Evolutionary conservation across 225 moss, liverwort and hornwort species (phyloP), one percentile per base, ranked within the genome.

Genomic region (Ulota crispa): DNA sequence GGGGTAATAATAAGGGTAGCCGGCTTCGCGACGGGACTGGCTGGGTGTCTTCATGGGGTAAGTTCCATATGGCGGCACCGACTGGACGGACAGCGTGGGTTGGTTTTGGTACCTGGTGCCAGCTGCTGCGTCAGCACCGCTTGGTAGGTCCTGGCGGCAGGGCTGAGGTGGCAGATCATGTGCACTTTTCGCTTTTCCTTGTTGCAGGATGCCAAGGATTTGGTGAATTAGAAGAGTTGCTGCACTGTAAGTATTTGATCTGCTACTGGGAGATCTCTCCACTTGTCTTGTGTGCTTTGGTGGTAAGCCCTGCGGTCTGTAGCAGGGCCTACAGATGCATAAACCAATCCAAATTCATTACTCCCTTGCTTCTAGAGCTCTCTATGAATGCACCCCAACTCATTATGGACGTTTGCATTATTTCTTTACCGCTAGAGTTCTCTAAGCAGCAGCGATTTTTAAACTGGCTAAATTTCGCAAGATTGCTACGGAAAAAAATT

Each of bases 1-100:
- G n/a, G 8, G 30, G 59, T 18, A 43, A 32, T 61, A 64, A 14
- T 53, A 65, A 43, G 69, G 82, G 26, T 8, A 21, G 75, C 32
- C 82, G 68, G 60, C 76, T 82, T 66, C 66, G 43, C 55, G 73
- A 81, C 73, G 28, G 34, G 80, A 80, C 72, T 47, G 52, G 80
- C 80, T 71, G 52, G 42, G 73, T 30, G 73, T 5, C 64, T 81
- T 81, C 63, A 81, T 81, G 75, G 68, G 61, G 76, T 76, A 76
- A 82, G 68, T 82, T 82, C 82, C 76, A 76, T 76, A 68, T 76
- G 82, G 82, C 68, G 76, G 82, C 57, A 69, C 57, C 39, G 27
- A 56, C 69, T 45, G 43, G 69, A 68, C 68, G 43, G 60, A 59
- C 28, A 42, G 28, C 4, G 60, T 11, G 13, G 60, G 1, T 1